Base-by-base conservation (phyloP, 2,329 filamentous ascomycete species). In the Ophiostoma himal-ulmi region DNA sequence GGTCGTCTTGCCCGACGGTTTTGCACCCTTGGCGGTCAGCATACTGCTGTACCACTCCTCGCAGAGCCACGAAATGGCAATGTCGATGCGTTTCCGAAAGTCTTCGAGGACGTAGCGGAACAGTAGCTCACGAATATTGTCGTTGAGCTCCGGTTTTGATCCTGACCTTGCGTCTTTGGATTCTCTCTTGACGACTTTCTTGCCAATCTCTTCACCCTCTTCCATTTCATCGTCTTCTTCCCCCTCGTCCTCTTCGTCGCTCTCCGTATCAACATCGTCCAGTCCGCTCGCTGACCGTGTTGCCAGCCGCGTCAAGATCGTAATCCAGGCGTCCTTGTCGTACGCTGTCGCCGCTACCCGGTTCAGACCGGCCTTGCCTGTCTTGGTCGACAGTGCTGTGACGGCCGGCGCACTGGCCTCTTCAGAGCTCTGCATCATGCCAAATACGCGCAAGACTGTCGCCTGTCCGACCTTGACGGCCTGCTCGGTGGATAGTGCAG, bases 31-130 rank as follows among this genome's bases (percentile, higher is more conserved):
- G 3, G 14, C n/a, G 26, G n/a, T 13, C 39, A 67, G n/a, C 10
- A 8, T 11, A 14, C 65, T 44, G n/a, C 10, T 96, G 79, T 97
- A 98, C 94, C 95, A 99, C 80, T 99, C 95, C 79, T 99, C 95
- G 75, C 91, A 96, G 20, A 99, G 84, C 95, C 95, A 99, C 8
- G 90, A 89, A 68, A 98, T 93, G 1, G 93, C 94, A 30, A 95
- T 87, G 75, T 96, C 94, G 73, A 98, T 94, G 62, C 95, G 89
- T 73, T 86, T 89, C 70, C 94, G 89, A 81, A 97, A 99, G 77
- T 98, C 94, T 73, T 96, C 93, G 73, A 98, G 86, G 67, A 98
- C 86, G 78, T 96, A 97, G 69, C 87, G 85, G 79, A 93, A 95
- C 1, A 99, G 82, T 8, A 88, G 85, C 75, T 96, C 91, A 69